Evolutionary conservation across 2,329 filamentous ascomycete genomes (phyloP).

Genomic region (Aureobasidium namibiae): DNA sequence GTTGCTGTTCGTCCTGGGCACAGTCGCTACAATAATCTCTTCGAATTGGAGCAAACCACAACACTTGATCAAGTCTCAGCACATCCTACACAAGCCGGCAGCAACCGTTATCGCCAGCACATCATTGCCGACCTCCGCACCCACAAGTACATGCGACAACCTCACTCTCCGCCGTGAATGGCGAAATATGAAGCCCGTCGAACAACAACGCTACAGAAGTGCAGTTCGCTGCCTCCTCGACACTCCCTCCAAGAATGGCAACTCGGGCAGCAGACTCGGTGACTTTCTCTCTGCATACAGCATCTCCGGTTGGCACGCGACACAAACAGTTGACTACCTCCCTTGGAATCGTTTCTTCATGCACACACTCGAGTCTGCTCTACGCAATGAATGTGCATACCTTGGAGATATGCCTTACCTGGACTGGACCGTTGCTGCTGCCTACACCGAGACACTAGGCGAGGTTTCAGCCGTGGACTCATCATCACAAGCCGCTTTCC

Average conservation of each 20-base stretch:
- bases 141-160: slow-evolving; percentile 8
- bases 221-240: slow-evolving; percentile 20
- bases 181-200: slow-evolving; percentile 16
- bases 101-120: neutral
- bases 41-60: slow-evolving; percentile 6
- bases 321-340: slow-evolving; percentile 19
- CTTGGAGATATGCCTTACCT: slow-evolving; percentile 19
- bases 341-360: slow-evolving; percentile 24
- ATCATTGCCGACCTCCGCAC: slow-evolving; percentile 1
- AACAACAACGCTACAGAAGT: slow-evolving; percentile 20
- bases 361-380: slow-evolving; percentile 19
- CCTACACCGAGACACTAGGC: slow-evolving; percentile 18
- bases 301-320: slow-evolving; percentile 17
- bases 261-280: slow-evolving; percentile 19
- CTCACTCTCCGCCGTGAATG: slow-evolving; percentile 18
- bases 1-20: slow-evolving; percentile 8
- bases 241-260: slow-evolving; percentile 16
- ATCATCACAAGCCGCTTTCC: slow-evolving; percentile 15
- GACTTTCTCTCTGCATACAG: slow-evolving; percentile 22
- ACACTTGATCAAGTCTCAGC: neutral
- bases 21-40: neutral
- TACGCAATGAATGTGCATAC: slow-evolving; percentile 21
- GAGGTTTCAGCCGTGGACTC: slow-evolving; percentile 14
- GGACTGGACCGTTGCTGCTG: slow-evolving; percentile 21
- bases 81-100: neutral